Percentiles rank a stretch among this genome's conserved stretches.
These are phyloP conservation scores for Mimosa pudica DNA, from an alignment of 306 rosid genomes.

Conservation along the genomic window DNA sequence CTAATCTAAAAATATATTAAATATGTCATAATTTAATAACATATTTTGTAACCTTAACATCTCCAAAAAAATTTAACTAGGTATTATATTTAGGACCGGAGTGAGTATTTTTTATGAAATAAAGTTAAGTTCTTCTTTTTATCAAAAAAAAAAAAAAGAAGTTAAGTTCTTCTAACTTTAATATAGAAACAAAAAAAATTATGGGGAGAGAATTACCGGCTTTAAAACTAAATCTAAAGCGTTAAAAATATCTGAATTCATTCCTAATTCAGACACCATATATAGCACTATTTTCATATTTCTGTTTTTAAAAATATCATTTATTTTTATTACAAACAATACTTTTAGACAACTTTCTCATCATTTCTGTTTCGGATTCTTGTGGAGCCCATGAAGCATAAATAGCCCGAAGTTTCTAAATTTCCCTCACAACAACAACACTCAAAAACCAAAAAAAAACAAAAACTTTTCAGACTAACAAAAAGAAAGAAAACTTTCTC, in stretches of 20 bases:
- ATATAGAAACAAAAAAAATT: neutral
- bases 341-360: neutral
- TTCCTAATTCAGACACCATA: neutral
- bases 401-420: neutral
- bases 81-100: too few relatives aligned
- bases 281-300: too few relatives aligned
- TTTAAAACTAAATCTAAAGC: too few relatives aligned
- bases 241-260: neutral
- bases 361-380: neutral
- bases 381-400: constrained; percentile 6
- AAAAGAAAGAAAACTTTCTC: neutral
- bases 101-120: neutral
- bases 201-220: neutral
- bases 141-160: too few relatives aligned
- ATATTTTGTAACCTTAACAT: too few relatives aligned
- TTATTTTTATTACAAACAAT: neutral
- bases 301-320: neutral
- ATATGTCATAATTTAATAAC: too few relatives aligned
- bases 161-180: neutral
- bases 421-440: neutral
- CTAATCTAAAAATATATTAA: too few relatives aligned
- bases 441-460: neutral
- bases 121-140: neutral
- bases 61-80: too few relatives aligned
- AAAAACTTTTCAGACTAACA: neutral